Evolutionary conservation across 257 asterid species (phyloP), one percentile per base, ranked within the genome.

Genomic region (Nemophila menziesii): DNA sequence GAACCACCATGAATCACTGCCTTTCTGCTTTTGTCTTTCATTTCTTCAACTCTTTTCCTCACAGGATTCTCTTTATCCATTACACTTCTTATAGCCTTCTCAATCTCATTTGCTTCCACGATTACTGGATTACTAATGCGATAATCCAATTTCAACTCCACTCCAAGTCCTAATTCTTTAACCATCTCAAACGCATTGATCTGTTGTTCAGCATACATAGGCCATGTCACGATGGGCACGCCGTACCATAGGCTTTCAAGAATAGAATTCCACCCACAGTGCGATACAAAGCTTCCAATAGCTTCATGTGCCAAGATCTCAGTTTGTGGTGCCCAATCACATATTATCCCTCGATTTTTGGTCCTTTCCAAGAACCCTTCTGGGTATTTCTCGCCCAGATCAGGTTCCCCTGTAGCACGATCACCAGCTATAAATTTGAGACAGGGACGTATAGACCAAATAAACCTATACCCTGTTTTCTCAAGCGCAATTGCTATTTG

Each of bases 251-350:
- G 18, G 8, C 46, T 41, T 14, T 41, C 46, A 3, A 41, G 46
- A 14, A 41, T 41, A 12, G 46, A 41, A 19, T 41, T 41, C 46
- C 46, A 41, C 1, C 57, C 48, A 13, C 57, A 51, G 14, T 51
- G 57, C 2, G 57, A 51, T 19, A 51, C 57, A 12, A 51, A 51
- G 7, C 48, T 48, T 14, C 57, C 57, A 15, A 40, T 27, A 8
- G 57, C 49, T 17, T 39, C 5, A 39, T 50, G 56, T 20, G 24
- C 34, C 14, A 51, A 12, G 14, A 50, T 46, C 33, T 50, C 56
- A 14, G 17, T 37, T 16, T 50, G 55, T 14, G 56, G 56, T 13
- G 56, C 46, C 56, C 56, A 50, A 2, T 46, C 56, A 39, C 57
- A 39, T 18, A 51, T 43, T 40, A 20, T 6, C 12, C 48, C 57